phyloP scores from a whole-genome alignment of 495 filamentous ascomycete species.

The Lophiotrema nucula region DNA sequence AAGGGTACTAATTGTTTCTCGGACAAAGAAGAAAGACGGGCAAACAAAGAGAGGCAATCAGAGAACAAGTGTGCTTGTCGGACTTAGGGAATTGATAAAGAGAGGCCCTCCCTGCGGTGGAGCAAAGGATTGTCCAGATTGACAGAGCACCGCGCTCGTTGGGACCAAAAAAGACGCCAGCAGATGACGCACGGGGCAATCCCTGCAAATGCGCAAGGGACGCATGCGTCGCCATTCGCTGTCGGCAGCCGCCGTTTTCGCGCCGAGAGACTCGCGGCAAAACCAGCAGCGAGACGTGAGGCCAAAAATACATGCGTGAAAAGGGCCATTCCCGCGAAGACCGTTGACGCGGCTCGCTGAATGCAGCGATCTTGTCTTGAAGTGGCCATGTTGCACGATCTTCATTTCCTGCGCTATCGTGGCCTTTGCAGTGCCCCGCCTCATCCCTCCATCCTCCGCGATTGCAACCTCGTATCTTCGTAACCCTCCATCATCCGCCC shows the following conservation, averaged over 20 bases:
- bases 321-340: no score
- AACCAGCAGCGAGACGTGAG: no score
- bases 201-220: not conserved
- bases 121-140: conserved; percentile 3
- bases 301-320: no score
- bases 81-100: not conserved
- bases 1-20: not conserved
- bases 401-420: not conserved
- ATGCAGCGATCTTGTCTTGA: not conserved
- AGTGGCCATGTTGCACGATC: not conserved
- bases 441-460: not conserved
- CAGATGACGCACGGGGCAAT: conserved; percentile 1
- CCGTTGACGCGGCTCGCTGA: not conserved
- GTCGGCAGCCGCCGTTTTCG: not conserved
- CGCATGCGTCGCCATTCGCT: not conserved
- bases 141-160: not conserved
- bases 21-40: not conserved
- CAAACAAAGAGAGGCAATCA: not conserved
- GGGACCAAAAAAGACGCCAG: not conserved
- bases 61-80: not conserved
- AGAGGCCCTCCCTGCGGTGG: not conserved
- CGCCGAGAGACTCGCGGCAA: no score
- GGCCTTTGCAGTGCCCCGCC: not conserved
- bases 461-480: not conserved
- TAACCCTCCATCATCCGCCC: not conserved